These are phyloP conservation scores for Ambispora gerdemannii DNA, from an alignment of 192 early-diverging fungal species.

Conservation along the genomic window DNA sequence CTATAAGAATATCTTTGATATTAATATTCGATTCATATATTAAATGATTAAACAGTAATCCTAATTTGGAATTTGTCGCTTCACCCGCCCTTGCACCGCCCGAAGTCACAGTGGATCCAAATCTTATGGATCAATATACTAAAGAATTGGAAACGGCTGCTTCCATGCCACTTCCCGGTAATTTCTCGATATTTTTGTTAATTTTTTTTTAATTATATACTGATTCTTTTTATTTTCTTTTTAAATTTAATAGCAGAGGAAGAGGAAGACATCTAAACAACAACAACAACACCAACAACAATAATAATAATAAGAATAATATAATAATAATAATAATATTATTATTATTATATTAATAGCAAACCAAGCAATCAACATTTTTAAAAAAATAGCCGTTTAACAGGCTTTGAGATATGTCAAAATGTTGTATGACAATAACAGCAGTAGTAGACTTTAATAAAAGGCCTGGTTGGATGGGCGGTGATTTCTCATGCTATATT, in stretches of 20 bases:
- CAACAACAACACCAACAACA: too few species aligned
- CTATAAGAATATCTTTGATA: not conserved
- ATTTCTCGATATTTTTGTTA: not conserved
- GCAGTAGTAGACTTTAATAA: too few species aligned
- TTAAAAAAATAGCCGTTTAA: too few species aligned
- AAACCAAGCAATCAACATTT: too few species aligned
- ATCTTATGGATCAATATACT: slow-evolving; percentile 75
- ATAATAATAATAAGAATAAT: too few species aligned
- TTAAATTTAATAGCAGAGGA: slow-evolving; percentile 31
- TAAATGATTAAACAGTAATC: slow-evolving; percentile 56
- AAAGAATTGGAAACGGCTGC: slow-evolving; percentile 76
- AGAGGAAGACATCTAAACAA: slow-evolving; percentile 49
- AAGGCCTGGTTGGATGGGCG: too few species aligned
- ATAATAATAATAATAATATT: too few species aligned
- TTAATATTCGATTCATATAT: too few species aligned
- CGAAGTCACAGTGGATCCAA: slow-evolving; percentile 82
- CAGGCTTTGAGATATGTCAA: too few species aligned
- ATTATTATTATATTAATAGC: too few species aligned
- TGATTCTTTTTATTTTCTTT: not conserved
- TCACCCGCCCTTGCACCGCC: slow-evolving; percentile 96
- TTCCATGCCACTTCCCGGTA: slow-evolving; percentile 79
- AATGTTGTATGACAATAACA: too few species aligned
- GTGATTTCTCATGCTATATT: too few species aligned
- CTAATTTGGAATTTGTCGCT: slow-evolving; percentile 94
- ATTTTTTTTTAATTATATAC: not conserved